Conservation (phyloP, 176 grass and related monocot genomes). For the Ananas comosus region DNA sequence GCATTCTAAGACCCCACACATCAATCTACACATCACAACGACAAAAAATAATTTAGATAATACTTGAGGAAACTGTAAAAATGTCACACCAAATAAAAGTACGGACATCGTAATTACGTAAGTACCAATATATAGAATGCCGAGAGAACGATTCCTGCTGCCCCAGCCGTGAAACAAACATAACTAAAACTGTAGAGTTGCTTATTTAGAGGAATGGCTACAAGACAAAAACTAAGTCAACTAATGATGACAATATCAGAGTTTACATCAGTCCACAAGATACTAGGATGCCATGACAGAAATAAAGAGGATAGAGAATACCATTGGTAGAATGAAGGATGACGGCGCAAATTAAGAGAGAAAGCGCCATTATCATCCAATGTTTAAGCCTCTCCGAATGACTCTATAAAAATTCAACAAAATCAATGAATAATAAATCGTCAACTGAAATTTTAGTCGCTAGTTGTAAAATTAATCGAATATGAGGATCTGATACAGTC, state of each 20-base stretch:
- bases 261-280: background rate
- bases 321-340: constrained; percentile 65
- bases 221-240: background rate
- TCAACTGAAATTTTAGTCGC: background rate
- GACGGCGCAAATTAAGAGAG: constrained; percentile 39
- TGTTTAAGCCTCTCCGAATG: constrained; percentile 56
- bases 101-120: background rate
- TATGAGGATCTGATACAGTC: no score
- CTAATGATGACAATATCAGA: background rate
- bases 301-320: constrained; percentile 3
- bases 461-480: background rate
- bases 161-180: constrained; percentile 55
- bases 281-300: no score
- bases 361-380: constrained; percentile 44
- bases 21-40: constrained; percentile 36
- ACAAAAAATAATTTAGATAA: background rate
- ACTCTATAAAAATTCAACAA: constrained; percentile 17
- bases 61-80: background rate
- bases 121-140: constrained; percentile 61
- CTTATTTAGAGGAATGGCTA: constrained; percentile 79
- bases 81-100: background rate
- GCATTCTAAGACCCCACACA: constrained; percentile 43
- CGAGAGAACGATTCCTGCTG: constrained; percentile 51
- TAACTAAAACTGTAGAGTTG: constrained; percentile 81
- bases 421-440: background rate